These are phyloP conservation scores for Tricholoma furcatifolium DNA, from an alignment of 768 basidiomycete species.

Conservation along the genomic window DNA sequence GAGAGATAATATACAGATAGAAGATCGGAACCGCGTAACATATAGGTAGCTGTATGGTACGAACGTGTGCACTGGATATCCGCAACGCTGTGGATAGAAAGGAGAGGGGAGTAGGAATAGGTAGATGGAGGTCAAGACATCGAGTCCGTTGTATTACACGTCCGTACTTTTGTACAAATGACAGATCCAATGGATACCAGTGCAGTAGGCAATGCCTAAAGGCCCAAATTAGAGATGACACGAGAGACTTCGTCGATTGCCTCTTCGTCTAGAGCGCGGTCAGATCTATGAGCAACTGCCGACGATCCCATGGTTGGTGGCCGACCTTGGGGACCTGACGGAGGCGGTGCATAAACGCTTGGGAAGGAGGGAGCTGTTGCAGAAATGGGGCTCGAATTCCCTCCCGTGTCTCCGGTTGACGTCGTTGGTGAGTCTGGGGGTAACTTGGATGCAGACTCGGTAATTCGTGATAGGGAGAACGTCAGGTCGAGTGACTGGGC, in stretches of 20 bases:
- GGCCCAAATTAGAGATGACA: constrained; percentile 74
- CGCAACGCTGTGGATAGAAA: constrained; percentile 15
- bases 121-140: constrained; percentile 7
- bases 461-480: constrained; percentile 78
- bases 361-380: constrained; percentile 80
- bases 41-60: constrained; percentile 22
- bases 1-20: constrained; percentile 42
- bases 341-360: constrained; percentile 74
- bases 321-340: constrained; percentile 18
- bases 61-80: constrained; percentile 22
- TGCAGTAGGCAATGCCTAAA: constrained; percentile 34
- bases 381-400: constrained; percentile 77
- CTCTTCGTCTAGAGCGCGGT: constrained; percentile 50
- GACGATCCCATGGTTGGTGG: constrained; percentile 44
- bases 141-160: constrained; percentile 20
- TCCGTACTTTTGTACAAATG: constrained; percentile 20
- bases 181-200: constrained; percentile 3
- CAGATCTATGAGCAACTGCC: constrained; percentile 41
- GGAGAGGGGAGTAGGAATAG: constrained; percentile 13
- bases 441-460: constrained; percentile 59
- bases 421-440: constrained; percentile 79
- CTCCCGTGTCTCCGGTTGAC: constrained; percentile 71
- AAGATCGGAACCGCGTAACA: constrained; percentile 40
- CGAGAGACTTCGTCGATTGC: constrained; percentile 70
- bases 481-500: constrained; percentile 90